A percentile compares a stretch with the other conserved stretches of the same genome.
Evolutionary conservation across 2,329 filamentous ascomycete genomes (phyloP).

Genomic region (Pyricularia grisea): DNA sequence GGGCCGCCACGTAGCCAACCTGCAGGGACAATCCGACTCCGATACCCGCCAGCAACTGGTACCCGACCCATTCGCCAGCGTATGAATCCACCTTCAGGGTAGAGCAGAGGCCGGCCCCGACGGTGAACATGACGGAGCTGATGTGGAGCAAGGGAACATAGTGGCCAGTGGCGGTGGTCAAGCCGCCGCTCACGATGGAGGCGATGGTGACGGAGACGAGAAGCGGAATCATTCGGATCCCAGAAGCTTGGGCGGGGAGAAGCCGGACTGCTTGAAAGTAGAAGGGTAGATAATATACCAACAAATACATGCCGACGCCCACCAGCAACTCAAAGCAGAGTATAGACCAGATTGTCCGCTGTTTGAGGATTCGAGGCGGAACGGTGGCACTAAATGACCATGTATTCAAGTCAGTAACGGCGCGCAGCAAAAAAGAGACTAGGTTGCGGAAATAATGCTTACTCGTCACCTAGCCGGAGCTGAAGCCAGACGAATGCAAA

Average conservation of each 20-base stretch:
- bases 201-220: constrained; percentile 27
- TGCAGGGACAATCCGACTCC: constrained; percentile 35
- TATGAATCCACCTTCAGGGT: constrained; percentile 23
- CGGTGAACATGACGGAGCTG: constrained; percentile 24
- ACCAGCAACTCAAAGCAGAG: not conserved
- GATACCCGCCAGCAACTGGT: constrained; percentile 35
- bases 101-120: constrained; percentile 27
- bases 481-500: not conserved
- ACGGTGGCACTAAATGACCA: not conserved
- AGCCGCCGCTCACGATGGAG: constrained; percentile 22
- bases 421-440: no score
- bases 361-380: not conserved
- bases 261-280: constrained; percentile 41
- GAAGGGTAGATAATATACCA: constrained; percentile 30
- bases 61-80: constrained; percentile 32
- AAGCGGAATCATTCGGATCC: constrained; percentile 30
- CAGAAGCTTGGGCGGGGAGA: constrained; percentile 23
- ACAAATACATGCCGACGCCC: not conserved
- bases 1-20: constrained; percentile 30
- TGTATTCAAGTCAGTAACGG: no score
- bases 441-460: not conserved
- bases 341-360: not conserved
- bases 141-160: constrained; percentile 25
- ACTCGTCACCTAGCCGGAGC: not conserved
- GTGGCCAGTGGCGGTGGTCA: constrained; percentile 21